Percentiles rank a stretch among this genome's conserved stretches.
Conservation (phyloP, 495 filamentous ascomycete species). For the Saxophila tyrrhenica region DNA sequence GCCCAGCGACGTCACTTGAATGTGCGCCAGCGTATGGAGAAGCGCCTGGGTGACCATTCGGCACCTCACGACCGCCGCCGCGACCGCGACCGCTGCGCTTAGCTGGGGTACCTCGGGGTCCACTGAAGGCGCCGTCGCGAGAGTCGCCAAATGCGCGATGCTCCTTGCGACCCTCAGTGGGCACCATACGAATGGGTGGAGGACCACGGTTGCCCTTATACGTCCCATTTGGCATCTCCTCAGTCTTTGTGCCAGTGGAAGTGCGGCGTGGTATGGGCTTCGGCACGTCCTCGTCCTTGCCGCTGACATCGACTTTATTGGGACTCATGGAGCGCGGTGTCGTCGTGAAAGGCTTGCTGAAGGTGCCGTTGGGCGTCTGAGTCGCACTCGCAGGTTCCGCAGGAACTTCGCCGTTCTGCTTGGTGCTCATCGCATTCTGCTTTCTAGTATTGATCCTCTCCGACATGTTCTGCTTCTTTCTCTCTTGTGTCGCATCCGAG, state of each 20-base stretch:
- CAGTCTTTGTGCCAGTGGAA: slow-evolving; percentile 23
- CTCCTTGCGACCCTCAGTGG: not conserved
- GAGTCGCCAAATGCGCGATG: not conserved
- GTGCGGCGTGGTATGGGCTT: slow-evolving; percentile 20
- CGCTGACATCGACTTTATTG: not conserved
- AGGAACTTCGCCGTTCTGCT: not conserved
- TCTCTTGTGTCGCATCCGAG: not conserved
- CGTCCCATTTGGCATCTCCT: slow-evolving; percentile 18
- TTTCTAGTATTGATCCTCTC: not conserved
- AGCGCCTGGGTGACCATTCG: slow-evolving; percentile 10
- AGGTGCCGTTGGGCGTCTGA: not conserved
- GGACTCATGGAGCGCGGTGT: slow-evolving; percentile 5
- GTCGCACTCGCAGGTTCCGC: not conserved
- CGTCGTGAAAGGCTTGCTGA: not conserved
- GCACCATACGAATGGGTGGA: not conserved
- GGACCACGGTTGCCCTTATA: slow-evolving; percentile 1
- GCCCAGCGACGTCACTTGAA: slow-evolving; percentile 7
- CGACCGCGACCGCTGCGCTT: slow-evolving; percentile 22
- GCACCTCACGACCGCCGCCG: slow-evolving; percentile 15
- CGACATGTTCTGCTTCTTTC: too few relatives aligned
- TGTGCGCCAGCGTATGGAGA: slow-evolving; percentile 21
- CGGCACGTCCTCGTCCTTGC: not conserved
- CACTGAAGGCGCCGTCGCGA: slow-evolving; percentile 1
- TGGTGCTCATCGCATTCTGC: not conserved
- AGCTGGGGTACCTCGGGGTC: slow-evolving; percentile 16